phyloP scores from a whole-genome alignment of 345 rosid genomes.

The Dipteronia dyeriana region DNA sequence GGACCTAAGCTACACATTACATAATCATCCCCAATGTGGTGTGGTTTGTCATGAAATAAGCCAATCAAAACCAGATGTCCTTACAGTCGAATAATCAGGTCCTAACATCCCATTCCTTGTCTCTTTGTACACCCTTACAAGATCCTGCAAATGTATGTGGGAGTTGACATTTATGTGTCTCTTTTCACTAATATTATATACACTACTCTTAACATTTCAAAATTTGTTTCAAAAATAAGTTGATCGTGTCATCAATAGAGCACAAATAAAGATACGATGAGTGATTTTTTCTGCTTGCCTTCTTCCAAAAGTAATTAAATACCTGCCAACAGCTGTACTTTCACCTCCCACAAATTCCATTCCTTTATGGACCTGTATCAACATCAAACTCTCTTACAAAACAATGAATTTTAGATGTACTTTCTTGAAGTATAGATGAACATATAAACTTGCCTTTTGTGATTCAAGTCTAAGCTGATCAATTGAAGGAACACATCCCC shows the following conservation, averaged over 20 bases:
- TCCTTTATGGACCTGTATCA: too few relatives aligned
- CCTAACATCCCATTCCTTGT: slow-evolving; percentile 93
- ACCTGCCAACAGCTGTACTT: slow-evolving; percentile 78
- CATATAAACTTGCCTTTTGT: too few relatives aligned
- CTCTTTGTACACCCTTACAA: slow-evolving; percentile 63
- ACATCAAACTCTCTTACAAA: too few relatives aligned
- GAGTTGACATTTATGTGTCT: not conserved
- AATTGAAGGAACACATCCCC: slow-evolving; percentile 77
- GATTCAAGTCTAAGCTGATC: slow-evolving; percentile 72
- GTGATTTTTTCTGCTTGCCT: slow-evolving; percentile 42
- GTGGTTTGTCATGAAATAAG: too few relatives aligned
- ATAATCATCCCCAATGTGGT: too few relatives aligned
- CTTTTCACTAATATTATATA: not conserved
- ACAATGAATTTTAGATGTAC: too few relatives aligned
- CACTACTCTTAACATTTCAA: not conserved
- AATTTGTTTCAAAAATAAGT: not conserved
- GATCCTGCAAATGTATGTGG: slow-evolving; percentile 45
- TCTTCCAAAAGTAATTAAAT: slow-evolving; percentile 78
- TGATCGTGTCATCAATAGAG: not conserved
- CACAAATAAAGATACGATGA: not conserved
- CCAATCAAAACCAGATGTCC: too few relatives aligned
- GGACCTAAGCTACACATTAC: too few relatives aligned
- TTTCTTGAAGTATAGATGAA: too few relatives aligned
- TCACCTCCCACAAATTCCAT: too few relatives aligned
- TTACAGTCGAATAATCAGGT: slow-evolving; percentile 90